These are phyloP conservation scores for Paralagenidium karlingii DNA, from an alignment of 352 stramenopile species.

Conservation along the genomic window DNA sequence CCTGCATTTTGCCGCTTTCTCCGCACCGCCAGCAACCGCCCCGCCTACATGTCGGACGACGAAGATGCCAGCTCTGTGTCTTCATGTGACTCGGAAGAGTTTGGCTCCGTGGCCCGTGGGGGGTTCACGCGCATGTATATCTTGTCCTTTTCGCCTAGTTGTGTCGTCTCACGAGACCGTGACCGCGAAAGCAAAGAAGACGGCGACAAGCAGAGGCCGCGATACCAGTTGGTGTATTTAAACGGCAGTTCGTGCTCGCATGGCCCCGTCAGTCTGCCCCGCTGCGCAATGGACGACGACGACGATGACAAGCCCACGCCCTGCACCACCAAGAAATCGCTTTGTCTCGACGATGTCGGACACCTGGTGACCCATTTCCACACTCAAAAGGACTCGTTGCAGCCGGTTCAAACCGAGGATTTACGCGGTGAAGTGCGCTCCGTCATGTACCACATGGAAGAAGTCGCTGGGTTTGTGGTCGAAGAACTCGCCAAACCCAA, in stretches of 20 bases:
- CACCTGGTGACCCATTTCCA: constrained; percentile 41
- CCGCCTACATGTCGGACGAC: no score
- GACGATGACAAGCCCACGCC: constrained; percentile 4
- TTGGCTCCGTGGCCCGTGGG: constrained; percentile 28
- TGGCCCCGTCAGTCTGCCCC: constrained; percentile 22
- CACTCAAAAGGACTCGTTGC: constrained; percentile 25
- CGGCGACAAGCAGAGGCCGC: neutral
- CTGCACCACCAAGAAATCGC: neutral
- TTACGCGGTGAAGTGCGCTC: constrained; percentile 33
- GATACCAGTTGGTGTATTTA: constrained; percentile 34
- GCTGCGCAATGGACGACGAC: constrained; percentile 9
- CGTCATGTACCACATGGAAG: constrained; percentile 49
- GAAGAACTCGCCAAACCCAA: constrained; percentile 55
- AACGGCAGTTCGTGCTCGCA: constrained; percentile 51
- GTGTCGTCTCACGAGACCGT: constrained; percentile 3
- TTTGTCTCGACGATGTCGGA: constrained; percentile 22
- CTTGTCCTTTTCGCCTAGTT: constrained; percentile 16
- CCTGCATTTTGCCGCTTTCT: no score
- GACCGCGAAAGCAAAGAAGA: constrained; percentile 4
- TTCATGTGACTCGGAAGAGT: constrained; percentile 41
- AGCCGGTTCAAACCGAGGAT: constrained; percentile 18
- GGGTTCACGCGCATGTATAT: constrained; percentile 62
- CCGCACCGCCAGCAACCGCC: no score
- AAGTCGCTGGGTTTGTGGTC: constrained; percentile 53
- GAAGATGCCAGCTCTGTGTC: constrained; percentile 17